Evolutionary conservation across 2,329 filamentous ascomycete species (phyloP).

Genomic region (Verticillium nonalfalfae): DNA sequence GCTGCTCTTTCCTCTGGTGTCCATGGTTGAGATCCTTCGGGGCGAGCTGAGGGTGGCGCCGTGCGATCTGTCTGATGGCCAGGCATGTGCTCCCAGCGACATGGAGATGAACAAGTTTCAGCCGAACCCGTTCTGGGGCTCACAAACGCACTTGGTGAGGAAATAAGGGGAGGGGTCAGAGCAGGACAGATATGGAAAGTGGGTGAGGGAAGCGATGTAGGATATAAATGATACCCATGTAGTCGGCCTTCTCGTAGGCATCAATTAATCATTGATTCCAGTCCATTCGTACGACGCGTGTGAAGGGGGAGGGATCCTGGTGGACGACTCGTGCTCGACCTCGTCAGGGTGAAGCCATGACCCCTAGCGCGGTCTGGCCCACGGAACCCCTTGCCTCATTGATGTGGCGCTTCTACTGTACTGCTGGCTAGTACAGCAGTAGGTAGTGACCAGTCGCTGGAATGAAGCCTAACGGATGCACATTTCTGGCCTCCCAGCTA

Average conservation of each 20-base stretch:
- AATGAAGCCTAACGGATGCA: neutral
- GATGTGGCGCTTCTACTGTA: neutral
- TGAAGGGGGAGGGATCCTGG: neutral
- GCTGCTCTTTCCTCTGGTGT: slow-evolving; percentile 53
- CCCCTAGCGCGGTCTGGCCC: neutral
- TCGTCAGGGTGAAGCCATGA: neutral
- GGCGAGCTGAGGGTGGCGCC: slow-evolving; percentile 34
- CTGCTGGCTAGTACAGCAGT: neutral
- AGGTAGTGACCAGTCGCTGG: neutral
- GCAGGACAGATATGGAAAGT: neutral
- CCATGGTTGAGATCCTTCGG: slow-evolving; percentile 51
- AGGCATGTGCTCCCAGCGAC: neutral
- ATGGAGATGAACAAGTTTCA: slow-evolving; percentile 24
- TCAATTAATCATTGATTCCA: neutral
- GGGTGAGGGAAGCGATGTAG: neutral
- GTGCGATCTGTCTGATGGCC: slow-evolving; percentile 2
- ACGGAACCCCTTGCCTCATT: neutral
- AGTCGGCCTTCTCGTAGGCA: neutral
- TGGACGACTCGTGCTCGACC: neutral
- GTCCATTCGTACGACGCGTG: neutral
- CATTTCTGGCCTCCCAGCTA: neutral
- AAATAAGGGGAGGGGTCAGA: slow-evolving; percentile 14
- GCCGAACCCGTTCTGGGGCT: slow-evolving; percentile 36
- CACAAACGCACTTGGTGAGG: slow-evolving; percentile 27
- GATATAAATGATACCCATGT: neutral